These are phyloP conservation scores for Aspergillus fructus DNA, from an alignment of 2,329 filamentous ascomycete species.

Conservation along the genomic window DNA sequence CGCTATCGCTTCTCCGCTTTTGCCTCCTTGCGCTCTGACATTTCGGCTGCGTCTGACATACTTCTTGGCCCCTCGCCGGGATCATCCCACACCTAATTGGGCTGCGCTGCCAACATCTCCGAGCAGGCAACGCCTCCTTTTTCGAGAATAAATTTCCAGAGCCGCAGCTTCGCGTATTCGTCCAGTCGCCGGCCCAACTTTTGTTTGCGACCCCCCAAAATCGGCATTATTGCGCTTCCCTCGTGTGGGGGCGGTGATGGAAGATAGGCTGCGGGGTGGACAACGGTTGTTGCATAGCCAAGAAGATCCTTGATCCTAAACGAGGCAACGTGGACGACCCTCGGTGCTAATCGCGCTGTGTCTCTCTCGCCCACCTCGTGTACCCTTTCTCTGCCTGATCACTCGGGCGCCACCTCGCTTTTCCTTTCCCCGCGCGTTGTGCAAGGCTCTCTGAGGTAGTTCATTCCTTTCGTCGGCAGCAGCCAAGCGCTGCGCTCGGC, in stretches of 20 bases:
- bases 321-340: conserved; percentile 22
- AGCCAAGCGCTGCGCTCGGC: conserved; percentile 13
- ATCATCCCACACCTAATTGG: neutral
- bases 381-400: conserved; percentile 4
- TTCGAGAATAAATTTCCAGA: neutral
- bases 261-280: conserved; percentile 22
- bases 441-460: conserved; percentile 4
- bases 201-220: neutral
- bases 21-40: conserved; percentile 3
- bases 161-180: conserved; percentile 2
- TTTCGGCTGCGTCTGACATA: neutral
- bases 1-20: conserved; percentile 3
- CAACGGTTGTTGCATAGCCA: conserved; percentile 20
- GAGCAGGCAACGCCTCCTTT: neutral
- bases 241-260: conserved; percentile 18
- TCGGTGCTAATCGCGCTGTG: conserved; percentile 16
- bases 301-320: conserved; percentile 22
- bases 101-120: neutral
- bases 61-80: neutral
- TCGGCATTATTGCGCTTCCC: conserved; percentile 2
- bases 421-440: conserved; percentile 8
- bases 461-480: neutral
- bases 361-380: neutral
- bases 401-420: conserved; percentile 1
- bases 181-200: neutral